Evolutionary conservation across 2,329 filamentous ascomycete species (phyloP), one percentile per base, ranked within the genome.

Genomic region (Fusarium buxicola): DNA sequence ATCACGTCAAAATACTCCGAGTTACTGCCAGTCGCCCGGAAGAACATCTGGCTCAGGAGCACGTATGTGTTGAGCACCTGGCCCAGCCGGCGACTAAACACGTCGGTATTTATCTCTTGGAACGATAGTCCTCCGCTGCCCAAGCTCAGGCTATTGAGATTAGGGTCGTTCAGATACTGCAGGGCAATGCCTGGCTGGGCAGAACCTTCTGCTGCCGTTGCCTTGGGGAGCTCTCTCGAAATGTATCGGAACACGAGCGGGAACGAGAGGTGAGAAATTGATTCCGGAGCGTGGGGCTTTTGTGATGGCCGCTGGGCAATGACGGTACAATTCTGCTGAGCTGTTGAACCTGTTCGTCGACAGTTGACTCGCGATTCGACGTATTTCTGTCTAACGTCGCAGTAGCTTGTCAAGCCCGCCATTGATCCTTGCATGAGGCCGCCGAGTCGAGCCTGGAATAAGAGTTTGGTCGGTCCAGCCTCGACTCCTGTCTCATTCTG

Each of bases 31-130:
- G 31, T 16, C 3, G 38, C 38, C 16, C 13, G 11, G 15, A 15
- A 27, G 28, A 30, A 50, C n/a, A 59, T 34, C 25, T 55, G 34
- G 32, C 32, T 38, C 34, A 57, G 18, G 24, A 58, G 41, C 5
- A 50, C 28, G 35, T 63, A 63, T 10, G 61, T 55, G 35, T 60
- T 65, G 8, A 65, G 18, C 1, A 65, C 9, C 28, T 60, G 61
- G 11, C 55, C 51, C 1, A 65, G 16, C 5, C 55, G 51, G 3
- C 10, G 28, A 13, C 51, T 43, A 24, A 65, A 45, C 2, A 41
- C 13, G 4, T 32, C 21, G 2, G 16, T 7, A 6, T 40, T 21
- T 4, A 53, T 12, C 5, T 32, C 13, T 0, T 7, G 16, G 21
- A 58, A 11, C 3, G 21, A 21, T 21, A n/a, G 21, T 6, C 21